phyloP scores from a whole-genome alignment of 768 basidiomycete species.

The Mycena olivaceomarginata region DNA sequence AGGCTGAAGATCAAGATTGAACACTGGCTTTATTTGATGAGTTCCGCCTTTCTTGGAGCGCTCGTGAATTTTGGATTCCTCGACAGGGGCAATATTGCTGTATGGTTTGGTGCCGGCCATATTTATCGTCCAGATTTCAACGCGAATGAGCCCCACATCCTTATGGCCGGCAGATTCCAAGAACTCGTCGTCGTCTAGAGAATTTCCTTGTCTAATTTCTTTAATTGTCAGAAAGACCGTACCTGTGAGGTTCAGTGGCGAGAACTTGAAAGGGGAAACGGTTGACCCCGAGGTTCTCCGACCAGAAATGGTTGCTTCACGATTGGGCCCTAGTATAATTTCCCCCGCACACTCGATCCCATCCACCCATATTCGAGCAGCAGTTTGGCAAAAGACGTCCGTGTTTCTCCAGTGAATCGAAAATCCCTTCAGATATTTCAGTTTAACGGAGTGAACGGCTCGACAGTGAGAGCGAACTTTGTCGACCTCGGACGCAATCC shows the following conservation, averaged over 20 bases:
- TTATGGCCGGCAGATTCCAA: slow-evolving; percentile 19
- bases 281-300: slow-evolving; percentile 28
- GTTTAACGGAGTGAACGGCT: background rate
- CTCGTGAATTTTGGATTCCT: slow-evolving; percentile 38
- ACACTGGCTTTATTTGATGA: slow-evolving; percentile 39
- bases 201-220: background rate
- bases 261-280: slow-evolving; percentile 32
- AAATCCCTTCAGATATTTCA: slow-evolving; percentile 31
- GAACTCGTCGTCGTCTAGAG: slow-evolving; percentile 39
- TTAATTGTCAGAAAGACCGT: background rate
- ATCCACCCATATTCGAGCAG: slow-evolving; percentile 36
- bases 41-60: slow-evolving; percentile 37
- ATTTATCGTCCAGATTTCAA: slow-evolving; percentile 42
- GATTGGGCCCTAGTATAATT: slow-evolving; percentile 33
- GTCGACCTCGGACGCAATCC: slow-evolving; percentile 38
- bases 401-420: slow-evolving; percentile 40
- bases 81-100: background rate
- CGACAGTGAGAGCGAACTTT: slow-evolving; percentile 14
- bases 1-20: background rate
- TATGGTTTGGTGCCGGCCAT: slow-evolving; percentile 27
- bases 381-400: slow-evolving; percentile 41
- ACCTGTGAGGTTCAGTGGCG: slow-evolving; percentile 38
- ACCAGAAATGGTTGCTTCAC: slow-evolving; percentile 25
- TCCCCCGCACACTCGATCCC: slow-evolving; percentile 41
- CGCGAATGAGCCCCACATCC: slow-evolving; percentile 35